phyloP scores from a whole-genome alignment of 768 basidiomycete genomes.

The Kwoniella bestiolae region DNA sequence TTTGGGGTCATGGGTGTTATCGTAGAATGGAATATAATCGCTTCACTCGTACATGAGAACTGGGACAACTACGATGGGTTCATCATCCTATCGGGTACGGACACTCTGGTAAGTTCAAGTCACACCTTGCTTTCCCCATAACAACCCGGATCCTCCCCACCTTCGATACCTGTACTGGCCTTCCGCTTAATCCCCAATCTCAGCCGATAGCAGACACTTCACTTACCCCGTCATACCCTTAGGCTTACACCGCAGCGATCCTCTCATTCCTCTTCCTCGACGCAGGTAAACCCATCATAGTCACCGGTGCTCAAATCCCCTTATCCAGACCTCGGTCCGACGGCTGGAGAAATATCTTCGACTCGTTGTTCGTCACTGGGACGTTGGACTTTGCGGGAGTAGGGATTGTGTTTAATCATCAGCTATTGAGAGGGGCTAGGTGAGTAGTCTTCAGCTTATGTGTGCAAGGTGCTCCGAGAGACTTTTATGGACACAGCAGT shows the following conservation, averaged over 20 bases:
- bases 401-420: constrained; percentile 50
- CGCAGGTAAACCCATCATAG: constrained; percentile 47
- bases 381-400: constrained; percentile 44
- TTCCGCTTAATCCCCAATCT: too few species aligned
- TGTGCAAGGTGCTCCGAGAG: too few species aligned
- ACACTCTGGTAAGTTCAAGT: constrained; percentile 51
- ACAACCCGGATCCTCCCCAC: too few species aligned
- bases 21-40: constrained; percentile 50
- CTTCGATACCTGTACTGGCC: too few species aligned
- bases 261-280: constrained; percentile 48
- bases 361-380: constrained; percentile 46
- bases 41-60: constrained; percentile 41
- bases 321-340: constrained; percentile 46
- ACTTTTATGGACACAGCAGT: too few species aligned
- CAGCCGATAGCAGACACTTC: not conserved
- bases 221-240: not conserved
- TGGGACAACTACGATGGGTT: constrained; percentile 51
- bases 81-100: constrained; percentile 49
- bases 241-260: constrained; percentile 52
- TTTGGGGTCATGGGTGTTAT: not conserved
- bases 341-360: constrained; percentile 50
- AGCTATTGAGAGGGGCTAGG: constrained; percentile 44
- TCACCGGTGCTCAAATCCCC: constrained; percentile 52
- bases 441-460: too few species aligned
- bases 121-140: too few species aligned